Evolutionary conservation across 23 red algal species (phyloP), one percentile per base, ranked within the genome.

Genomic region (Gracilaria domingensis): DNA sequence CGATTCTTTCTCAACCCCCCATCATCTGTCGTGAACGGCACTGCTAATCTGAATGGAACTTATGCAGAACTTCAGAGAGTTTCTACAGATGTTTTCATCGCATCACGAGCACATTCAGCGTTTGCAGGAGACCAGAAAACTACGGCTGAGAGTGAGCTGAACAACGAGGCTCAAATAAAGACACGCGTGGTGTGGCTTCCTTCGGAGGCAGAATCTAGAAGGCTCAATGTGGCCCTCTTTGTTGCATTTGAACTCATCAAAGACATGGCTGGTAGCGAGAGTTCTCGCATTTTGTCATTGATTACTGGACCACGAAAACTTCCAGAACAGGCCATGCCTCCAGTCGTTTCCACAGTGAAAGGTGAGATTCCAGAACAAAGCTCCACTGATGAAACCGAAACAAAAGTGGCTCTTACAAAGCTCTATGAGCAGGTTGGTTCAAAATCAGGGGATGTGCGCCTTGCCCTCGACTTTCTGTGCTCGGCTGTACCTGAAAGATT

Each of bases 401-500:
- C 59, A 39, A 21, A 28, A 11, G 64, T 35, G 8, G 83, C 39
- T 13, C 79, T 92, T 11, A 13, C 71, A 29, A 44, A 61, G 39
- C 42, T 81, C 44, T 90, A 81, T 69, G 88, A 92, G 39, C 78
- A 84, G 32, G 62, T 92, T 60, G 89, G 89, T 6, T 55, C 78
- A 42, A 73, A 50, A 44, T 79, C 89, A 5, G 89, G 89, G 12
- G 89, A 84, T 40, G 40, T 73, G 57, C 79, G 79, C 0, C 64
- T 92, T 74, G 79, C 89, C 1, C 89, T 92, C 39, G 79, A 92
- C 34, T 92, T 92, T 76, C 65, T 92, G 6, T 83, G 78, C 25
- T 84, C 84, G 44, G 76, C 76, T n/a, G 89, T 44, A 34, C 34
- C 39, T 26, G 54, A 77, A 23, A 79, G 89, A 37, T 83, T 92